Base-by-base conservation (phyloP, 169 alveolate species). In the Theileria annulata region DNA sequence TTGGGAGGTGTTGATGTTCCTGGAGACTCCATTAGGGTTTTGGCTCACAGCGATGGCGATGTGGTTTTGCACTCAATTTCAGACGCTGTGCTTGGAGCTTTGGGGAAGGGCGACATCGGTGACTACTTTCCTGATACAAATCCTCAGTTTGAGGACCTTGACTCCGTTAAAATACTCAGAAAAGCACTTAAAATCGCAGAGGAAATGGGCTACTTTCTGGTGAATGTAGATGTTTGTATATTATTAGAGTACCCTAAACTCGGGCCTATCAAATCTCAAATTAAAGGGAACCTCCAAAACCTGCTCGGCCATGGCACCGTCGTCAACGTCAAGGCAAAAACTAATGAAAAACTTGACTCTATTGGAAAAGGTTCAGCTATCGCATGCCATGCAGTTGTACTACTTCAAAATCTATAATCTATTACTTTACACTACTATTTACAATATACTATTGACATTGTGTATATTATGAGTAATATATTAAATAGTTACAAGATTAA, bases 11-110 rank as follows among this genome's bases (percentile, higher is more conserved):
- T 90, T 12, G 35, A 31, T 42, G 71, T 90, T 33, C 78, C 71
- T 3, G 88, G 49, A 23, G 48, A 76, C 62, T 47, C 49, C 1
- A 72, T 71, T 19, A 54, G 21, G 48, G 90, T 92, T 21, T 80
- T 89, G 31, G 93, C 95, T 3, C 97, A 94, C 84, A 92, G 96
- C 33, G 97, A 94, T 80, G 97, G 96, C 27, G 97, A 94, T 78
- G 94, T 91, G 47, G 87, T 94, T 67, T 80, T 83, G 79, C 97
- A 94, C 74, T 90, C 96, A 15, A 47, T 90, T 27, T 83, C 91
- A 35, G 95, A 93, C 58, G 91, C 95, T 10, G 67, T 93, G 23
- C 85, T 91, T 27, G 97, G 96, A 4, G 96, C 95, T 0, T 33
- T 87, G 19, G 93, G 92, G 31, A 82, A 67, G 17, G 92, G 90